These are phyloP conservation scores for Fraxinus nigra DNA, from an alignment of 305 asterid genomes.

Conservation along the genomic window DNA sequence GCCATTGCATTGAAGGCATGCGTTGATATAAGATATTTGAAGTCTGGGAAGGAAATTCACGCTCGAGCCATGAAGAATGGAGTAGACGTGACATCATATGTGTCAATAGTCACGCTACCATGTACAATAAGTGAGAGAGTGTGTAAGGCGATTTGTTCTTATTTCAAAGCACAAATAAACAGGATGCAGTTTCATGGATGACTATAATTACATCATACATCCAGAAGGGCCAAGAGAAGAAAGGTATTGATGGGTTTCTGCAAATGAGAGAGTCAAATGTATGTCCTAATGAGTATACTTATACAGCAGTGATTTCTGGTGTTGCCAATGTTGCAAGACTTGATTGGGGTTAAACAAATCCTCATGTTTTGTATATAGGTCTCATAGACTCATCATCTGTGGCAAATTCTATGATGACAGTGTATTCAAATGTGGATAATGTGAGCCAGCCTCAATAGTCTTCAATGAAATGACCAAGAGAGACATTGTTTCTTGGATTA, in stretches of 20 bases:
- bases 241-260: too few species aligned
- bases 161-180: constrained; percentile 43
- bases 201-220: constrained; percentile 56
- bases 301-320: constrained; percentile 68
- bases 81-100: constrained; percentile 54
- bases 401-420: too few species aligned
- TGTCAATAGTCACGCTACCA: constrained; percentile 58
- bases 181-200: constrained; percentile 87
- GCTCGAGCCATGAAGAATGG: constrained; percentile 60
- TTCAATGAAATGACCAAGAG: constrained; percentile 53
- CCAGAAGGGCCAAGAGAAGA: constrained; percentile 53
- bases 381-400: too few species aligned
- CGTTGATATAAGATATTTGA: constrained; percentile 57
- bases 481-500: constrained; percentile 67
- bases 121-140: too few species aligned
- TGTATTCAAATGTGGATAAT: constrained; percentile 64
- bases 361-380: constrained; percentile 8
- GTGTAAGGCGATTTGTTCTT: constrained; percentile 1
- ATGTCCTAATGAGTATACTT: constrained; percentile 69
- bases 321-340: constrained; percentile 60
- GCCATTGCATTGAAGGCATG: constrained; percentile 84
- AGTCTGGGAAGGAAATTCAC: constrained; percentile 70
- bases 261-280: constrained; percentile 26
- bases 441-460: constrained; percentile 42
- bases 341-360: constrained; percentile 69